phyloP scores from a whole-genome alignment of 2,329 filamentous ascomycete genomes.

The Drechslerella coelobrocha region DNA sequence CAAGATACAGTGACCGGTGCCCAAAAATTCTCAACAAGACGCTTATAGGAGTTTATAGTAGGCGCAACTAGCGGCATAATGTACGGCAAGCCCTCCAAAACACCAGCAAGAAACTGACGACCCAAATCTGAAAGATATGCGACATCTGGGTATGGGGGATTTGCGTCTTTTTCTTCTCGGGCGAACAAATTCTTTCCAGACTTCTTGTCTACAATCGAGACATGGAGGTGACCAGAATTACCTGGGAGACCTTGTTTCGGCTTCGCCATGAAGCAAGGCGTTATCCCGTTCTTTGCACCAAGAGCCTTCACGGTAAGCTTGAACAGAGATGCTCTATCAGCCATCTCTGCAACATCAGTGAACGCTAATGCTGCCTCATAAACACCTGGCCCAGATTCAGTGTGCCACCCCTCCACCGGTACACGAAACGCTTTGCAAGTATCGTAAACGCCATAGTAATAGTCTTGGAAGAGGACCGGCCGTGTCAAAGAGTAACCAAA shows the following conservation, averaged over 20 bases:
- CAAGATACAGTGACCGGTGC: constrained; percentile 96
- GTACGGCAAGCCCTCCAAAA: constrained; percentile 87
- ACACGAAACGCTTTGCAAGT: constrained; percentile 76
- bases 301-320: constrained; percentile 93
- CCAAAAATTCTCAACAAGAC: constrained; percentile 98
- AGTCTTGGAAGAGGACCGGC: constrained; percentile 87
- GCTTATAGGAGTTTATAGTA: constrained; percentile 97
- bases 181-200: constrained; percentile 80
- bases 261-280: constrained; percentile 98
- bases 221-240: constrained; percentile 94
- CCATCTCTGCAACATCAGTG: constrained; percentile 84
- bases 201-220: constrained; percentile 81
- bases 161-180: constrained; percentile 73
- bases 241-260: constrained; percentile 87
- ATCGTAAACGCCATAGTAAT: constrained; percentile 87
- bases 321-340: constrained; percentile 88
- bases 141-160: constrained; percentile 76
- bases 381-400: constrained; percentile 89
- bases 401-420: constrained; percentile 92
- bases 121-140: constrained; percentile 84
- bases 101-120: constrained; percentile 87
- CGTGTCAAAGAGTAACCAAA: constrained; percentile 91
- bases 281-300: constrained; percentile 85
- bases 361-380: constrained; percentile 94
- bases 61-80: constrained; percentile 95